Conservation (phyloP, 192 early-diverging fungal genomes). For the Piromyces finnis region DNA sequence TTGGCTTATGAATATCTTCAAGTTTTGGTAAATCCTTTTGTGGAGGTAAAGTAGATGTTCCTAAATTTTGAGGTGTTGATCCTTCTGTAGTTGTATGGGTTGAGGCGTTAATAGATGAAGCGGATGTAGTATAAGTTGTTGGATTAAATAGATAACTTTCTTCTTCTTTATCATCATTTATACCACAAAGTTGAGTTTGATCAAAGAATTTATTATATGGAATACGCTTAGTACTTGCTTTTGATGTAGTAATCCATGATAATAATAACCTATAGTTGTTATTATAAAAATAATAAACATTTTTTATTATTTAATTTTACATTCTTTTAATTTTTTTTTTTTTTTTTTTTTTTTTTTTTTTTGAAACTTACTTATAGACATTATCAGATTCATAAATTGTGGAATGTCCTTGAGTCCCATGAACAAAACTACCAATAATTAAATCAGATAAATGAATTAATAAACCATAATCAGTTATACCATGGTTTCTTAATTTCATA, state of each 20-base stretch:
- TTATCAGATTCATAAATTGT: conserved; percentile 79
- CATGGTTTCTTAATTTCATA: conserved; percentile 68
- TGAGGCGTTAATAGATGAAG: too few species aligned
- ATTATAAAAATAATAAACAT: too few species aligned
- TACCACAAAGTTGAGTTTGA: neutral
- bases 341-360: too few species aligned
- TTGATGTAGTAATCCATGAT: neutral
- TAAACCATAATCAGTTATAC: conserved; percentile 71
- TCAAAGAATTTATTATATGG: neutral
- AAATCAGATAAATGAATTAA: conserved; percentile 71
- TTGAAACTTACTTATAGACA: conserved; percentile 44
- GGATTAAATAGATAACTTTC: neutral
- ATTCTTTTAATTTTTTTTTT: too few species aligned
- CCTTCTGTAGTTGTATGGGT: too few species aligned
- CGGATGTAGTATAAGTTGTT: neutral
- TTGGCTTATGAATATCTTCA: too few species aligned
- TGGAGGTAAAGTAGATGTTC: too few species aligned
- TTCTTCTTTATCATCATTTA: neutral
- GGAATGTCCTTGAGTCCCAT: conserved; percentile 75
- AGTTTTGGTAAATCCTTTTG: too few species aligned
- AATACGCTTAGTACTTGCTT: neutral
- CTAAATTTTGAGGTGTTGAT: too few species aligned
- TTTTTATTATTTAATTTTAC: too few species aligned
- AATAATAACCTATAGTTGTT: neutral
- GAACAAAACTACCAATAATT: conserved; percentile 68